Conservation (phyloP, 2,329 filamentous ascomycete genomes). For the Helotiales sp. region DNA sequence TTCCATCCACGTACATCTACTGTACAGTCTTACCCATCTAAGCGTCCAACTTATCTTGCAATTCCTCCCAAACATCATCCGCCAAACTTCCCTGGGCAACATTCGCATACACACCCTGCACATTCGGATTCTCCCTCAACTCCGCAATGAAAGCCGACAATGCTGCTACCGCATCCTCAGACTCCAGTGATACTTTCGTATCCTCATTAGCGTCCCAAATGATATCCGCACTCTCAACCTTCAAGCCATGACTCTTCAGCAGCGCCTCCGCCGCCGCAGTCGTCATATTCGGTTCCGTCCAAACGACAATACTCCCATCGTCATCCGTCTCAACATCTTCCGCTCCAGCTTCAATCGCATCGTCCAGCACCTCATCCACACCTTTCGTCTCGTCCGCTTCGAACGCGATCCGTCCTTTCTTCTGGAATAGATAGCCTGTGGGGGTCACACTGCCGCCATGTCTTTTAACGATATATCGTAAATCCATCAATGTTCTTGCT, state of each 20-base stretch:
- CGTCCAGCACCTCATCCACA: conserved; percentile 75
- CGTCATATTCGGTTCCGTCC: conserved; percentile 69
- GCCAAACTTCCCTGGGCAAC: conserved; percentile 54
- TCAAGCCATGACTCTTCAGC: conserved; percentile 65
- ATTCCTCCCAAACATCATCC: conserved; percentile 59
- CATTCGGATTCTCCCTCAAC: conserved; percentile 70
- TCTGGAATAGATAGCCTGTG: conserved; percentile 83
- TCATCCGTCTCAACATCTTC: conserved; percentile 72
- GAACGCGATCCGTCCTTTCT: conserved; percentile 76
- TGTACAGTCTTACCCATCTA: conserved; percentile 23
- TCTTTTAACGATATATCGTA: conserved; percentile 74
- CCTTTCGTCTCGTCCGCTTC: conserved; percentile 57
- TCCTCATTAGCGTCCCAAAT: conserved; percentile 86
- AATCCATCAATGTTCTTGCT: conserved; percentile 71
- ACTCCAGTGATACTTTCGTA: conserved; percentile 68
- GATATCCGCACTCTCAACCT: conserved; percentile 77
- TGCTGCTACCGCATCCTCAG: conserved; percentile 57
- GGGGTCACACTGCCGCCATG: conserved; percentile 72
- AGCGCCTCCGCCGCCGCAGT: conserved; percentile 68
- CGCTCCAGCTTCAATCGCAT: conserved; percentile 83
- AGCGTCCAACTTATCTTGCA: conserved; percentile 58
- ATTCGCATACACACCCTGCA: conserved; percentile 83
- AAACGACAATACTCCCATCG: conserved; percentile 73
- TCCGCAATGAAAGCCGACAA: conserved; percentile 64
- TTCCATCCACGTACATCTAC: not conserved